Evolutionary conservation across 257 asterid genomes (phyloP), one percentile per base, ranked within the genome.

Genomic region (Nicotiana obtusifolia): DNA sequence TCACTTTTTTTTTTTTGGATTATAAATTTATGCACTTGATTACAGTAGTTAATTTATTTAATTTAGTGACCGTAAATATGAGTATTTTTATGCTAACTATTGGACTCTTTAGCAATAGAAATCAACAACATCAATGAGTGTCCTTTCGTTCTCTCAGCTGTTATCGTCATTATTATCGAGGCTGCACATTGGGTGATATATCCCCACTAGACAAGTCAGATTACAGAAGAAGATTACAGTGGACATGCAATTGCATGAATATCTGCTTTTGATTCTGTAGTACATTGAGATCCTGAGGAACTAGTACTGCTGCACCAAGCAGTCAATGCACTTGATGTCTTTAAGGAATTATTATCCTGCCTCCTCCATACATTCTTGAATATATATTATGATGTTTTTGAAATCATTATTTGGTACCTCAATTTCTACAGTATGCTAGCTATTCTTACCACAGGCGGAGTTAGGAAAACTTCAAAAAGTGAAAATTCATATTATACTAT

Each of bases 121-220:
- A 19, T 54, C 64, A n/a, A 57, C 10, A 17, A 8, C 11, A 28
- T 15, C 20, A 65, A 65, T 31, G 75, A 13, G 60, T 47, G 35
- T 24, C 22, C 22, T 47, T 14, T 47, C 2, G 61, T 73, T 61
- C 60, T 44, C 41, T 73, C 79, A 73, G 33, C 61, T 73, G 26
- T 20, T 24, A n/a, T 52, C 60, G 79, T 44, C 79, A 71, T 71
- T 69, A 69, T 69, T 71, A 71, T 71, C 35, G 52, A 68, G 54
- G 77, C 77, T 35, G 15, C 57, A 20, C 77, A 69, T 41, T 69
- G n/a, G 17, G 57, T 28, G n/a, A 59, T 41, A 41, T 57, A 69
- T 20, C 4, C 7, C 33, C 78, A 69, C 20, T 15, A 49, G 79
- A 47, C 10, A 47, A 47, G 62, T 15, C 61, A 67, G 37, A 49